Base-by-base conservation (phyloP, 495 filamentous ascomycete genomes). In the Pseudevernia furfuracea region DNA sequence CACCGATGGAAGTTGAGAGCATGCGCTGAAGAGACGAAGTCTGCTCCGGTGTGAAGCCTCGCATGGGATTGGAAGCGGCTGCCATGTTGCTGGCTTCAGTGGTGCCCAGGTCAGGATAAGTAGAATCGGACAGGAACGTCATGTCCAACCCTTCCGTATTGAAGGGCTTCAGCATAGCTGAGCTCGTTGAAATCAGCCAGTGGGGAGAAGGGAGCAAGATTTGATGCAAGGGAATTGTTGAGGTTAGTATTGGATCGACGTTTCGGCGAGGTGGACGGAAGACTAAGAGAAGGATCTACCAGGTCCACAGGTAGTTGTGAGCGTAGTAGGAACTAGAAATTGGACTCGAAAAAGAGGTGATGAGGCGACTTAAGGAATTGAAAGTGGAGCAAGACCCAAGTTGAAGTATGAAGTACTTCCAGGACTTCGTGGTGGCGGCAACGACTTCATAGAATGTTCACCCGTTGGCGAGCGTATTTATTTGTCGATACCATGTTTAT, bases 31-130 rank as follows among this genome's bases (percentile, higher is more conserved):
- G 34, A 38, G 30, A 37, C 21, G 19, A n/a, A 5, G 56, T 39
- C 30, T 58, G 34, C 56, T 58, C 34, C 21, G 56, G 1, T 14
- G 56, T 37, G 21, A 58, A 58, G 56, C 56, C 56, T 37, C 19
- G 56, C 17, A 37, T 37, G 12, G 10, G 10, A 23, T 12, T 30
- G n/a, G 10, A 19, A 34, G 8, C 11, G 14, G 2, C 25, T 10
- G n/a, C 28, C 15, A 5, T 15, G 53, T 36, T 15, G 4, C 8
- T 58, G 9, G 17, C 36, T 46, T 46, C 43, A 46, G 21, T 46
- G 9, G 9, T 11, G 4, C 0, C 23, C 21, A 4, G 43, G 4
- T 12, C 19, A n/a, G 43, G n/a, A 41, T 15, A 41, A 15, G 12
- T 17, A 41, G 39, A 41, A 19, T 41, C 39, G 15, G 19, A 41